A percentile compares a stretch with the other conserved stretches of the same genome.
phyloP scores from a whole-genome alignment of 1,284 basidiomycete genomes.

The Pisolithus thermaeus region DNA sequence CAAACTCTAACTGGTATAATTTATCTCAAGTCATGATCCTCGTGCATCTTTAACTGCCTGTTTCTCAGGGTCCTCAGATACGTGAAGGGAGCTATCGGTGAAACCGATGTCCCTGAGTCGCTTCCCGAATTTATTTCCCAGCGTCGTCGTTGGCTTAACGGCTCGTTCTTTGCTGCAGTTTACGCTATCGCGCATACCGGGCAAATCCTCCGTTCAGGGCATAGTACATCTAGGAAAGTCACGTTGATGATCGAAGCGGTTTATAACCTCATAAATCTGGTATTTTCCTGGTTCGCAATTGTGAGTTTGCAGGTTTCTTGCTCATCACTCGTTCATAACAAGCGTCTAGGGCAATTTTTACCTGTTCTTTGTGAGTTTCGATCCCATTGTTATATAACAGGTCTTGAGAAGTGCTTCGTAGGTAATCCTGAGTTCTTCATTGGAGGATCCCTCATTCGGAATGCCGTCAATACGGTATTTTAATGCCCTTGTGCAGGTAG shows the following conservation, averaged over 20 bases:
- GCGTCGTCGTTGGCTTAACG: slow-evolving; percentile 87
- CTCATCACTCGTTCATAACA: slow-evolving; percentile 1
- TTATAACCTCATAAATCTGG: slow-evolving; percentile 85
- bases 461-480: slow-evolving; percentile 69
- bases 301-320: slow-evolving; percentile 40
- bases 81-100: slow-evolving; percentile 91
- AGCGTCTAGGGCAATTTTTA: slow-evolving; percentile 82
- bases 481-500: slow-evolving; percentile 74
- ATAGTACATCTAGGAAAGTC: slow-evolving; percentile 73
- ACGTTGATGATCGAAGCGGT: slow-evolving; percentile 75
- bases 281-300: slow-evolving; percentile 92
- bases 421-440: slow-evolving; percentile 83
- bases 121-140: slow-evolving; percentile 95
- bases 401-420: slow-evolving; percentile 27
- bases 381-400: neutral
- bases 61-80: slow-evolving; percentile 81
- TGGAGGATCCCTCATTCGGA: slow-evolving; percentile 74
- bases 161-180: slow-evolving; percentile 93
- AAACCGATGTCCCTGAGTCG: slow-evolving; percentile 94
- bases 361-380: slow-evolving; percentile 80
- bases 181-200: slow-evolving; percentile 80
- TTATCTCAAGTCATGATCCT: neutral
- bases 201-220: slow-evolving; percentile 83
- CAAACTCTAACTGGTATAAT: slow-evolving; percentile 73
- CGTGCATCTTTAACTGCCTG: neutral